These are phyloP conservation scores for Pythium myriotylum DNA, from an alignment of 352 stramenopile species.

Conservation along the genomic window DNA sequence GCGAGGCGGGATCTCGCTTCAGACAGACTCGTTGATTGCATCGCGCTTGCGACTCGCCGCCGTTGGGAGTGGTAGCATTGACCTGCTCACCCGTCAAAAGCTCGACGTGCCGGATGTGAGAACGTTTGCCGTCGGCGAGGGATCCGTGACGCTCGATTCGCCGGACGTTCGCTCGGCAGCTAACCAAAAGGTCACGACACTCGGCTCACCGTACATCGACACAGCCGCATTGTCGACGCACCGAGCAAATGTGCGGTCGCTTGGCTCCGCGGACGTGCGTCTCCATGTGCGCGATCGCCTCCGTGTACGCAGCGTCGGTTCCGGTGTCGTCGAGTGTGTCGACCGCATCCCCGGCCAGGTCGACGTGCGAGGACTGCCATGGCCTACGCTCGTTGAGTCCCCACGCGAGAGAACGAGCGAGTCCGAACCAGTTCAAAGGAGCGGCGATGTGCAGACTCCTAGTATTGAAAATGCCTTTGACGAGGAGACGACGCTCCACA, in stretches of 20 bases:
- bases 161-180: background rate
- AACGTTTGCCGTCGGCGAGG: constrained; percentile 4
- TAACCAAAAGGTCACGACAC: background rate
- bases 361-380: constrained; percentile 9
- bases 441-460: background rate
- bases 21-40: constrained; percentile 7
- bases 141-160: background rate
- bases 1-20: background rate
- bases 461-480: constrained; percentile 4
- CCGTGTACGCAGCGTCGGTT: constrained; percentile 5
- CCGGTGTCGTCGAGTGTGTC: constrained; percentile 13
- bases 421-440: background rate
- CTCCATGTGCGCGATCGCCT: constrained; percentile 4
- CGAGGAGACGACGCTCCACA: background rate
- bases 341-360: background rate
- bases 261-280: constrained; percentile 5
- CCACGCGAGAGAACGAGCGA: background rate
- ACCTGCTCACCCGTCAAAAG: background rate
- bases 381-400: constrained; percentile 10
- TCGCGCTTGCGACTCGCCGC: constrained; percentile 4
- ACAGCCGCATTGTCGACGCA: background rate
- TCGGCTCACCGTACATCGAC: constrained; percentile 4
- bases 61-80: background rate
- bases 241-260: background rate
- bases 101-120: constrained; percentile 2